Evolutionary conservation across 2,329 filamentous ascomycete species (phyloP), one percentile per base, ranked within the genome.

Genomic region (Incumbomyces lentus): DNA sequence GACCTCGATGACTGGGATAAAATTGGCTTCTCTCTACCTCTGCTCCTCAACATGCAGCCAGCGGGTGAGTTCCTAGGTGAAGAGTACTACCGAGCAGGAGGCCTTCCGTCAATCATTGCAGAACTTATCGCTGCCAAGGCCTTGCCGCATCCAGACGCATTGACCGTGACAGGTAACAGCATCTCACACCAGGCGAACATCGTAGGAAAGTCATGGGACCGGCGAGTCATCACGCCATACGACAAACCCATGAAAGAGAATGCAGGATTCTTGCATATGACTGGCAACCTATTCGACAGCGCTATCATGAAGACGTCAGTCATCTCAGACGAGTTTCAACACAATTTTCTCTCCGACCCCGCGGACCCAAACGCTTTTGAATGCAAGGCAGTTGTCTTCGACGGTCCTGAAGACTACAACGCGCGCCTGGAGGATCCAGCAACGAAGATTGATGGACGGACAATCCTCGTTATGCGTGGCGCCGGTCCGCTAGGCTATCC

Each of bases 11-110:
- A 77, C 55, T 77, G 73, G 72, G 73, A 77, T 54, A 56, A 54
- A 0, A 57, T 75, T 13, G 74, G 74, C 2, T 72, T 69, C 52
- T 55, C 64, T 6, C 63, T 76, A 10, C 74, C 74, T 0, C 62
- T 76, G 4, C 62, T 78, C 18, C 60, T 76, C 13, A 76, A 77
- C 49, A 69, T 78, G 62, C 71, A 75, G 53, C 74, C 74, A 0
- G 71, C 73, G 0, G 74, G 74, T 3, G 68, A 75, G 49, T 68
- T 70, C 48, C 62, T 76, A 2, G 67, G 72, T 31, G 73, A 76
- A 54, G 73, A 77, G 46, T 76, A 74, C 50, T 71, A 69, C 59
- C 69, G 71, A 17, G 72, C 73, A 5, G 73, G 74, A 3, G 73
- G 73, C 3, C 60, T 76, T 2, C 73, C 69, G 0, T 71, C 74